A percentile compares a stretch with the other conserved stretches of the same genome.
Conservation (phyloP, 495 filamentous ascomycete genomes). For the Podospora fimiseda region DNA sequence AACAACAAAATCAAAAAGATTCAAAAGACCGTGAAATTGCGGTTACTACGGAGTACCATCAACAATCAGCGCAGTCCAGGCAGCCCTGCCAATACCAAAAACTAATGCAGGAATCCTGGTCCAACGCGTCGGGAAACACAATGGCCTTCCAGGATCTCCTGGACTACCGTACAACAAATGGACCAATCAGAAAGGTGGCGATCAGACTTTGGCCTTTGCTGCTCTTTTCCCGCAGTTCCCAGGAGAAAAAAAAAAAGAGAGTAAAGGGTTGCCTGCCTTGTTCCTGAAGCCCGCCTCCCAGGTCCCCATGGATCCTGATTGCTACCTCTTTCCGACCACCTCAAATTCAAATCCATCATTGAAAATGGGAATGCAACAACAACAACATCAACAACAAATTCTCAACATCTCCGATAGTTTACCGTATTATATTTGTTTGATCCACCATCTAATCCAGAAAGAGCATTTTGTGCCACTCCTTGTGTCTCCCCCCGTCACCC, state of each 20-base stretch:
- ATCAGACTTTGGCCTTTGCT: constrained; percentile 39
- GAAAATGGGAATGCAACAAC: too few species aligned
- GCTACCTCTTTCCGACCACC: too few species aligned
- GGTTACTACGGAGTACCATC: background rate
- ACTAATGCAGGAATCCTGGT: constrained; percentile 3
- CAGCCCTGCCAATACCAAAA: constrained; percentile 1
- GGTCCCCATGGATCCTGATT: too few species aligned
- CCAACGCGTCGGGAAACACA: constrained; percentile 9
- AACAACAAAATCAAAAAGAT: background rate
- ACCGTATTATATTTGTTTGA: constrained; percentile 10
- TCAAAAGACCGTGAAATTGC: background rate
- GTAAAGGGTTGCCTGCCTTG: too few species aligned
- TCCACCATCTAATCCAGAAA: too few species aligned
- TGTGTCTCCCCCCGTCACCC: too few species aligned
- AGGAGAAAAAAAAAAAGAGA: too few species aligned
- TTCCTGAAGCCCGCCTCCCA: too few species aligned
- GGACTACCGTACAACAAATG: constrained; percentile 18
- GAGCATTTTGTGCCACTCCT: background rate
- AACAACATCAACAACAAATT: too few species aligned
- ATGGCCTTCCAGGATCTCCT: constrained; percentile 12
- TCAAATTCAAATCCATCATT: too few species aligned
- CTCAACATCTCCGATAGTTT: too few species aligned
- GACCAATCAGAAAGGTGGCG: constrained; percentile 28
- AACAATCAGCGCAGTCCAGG: constrained; percentile 2
- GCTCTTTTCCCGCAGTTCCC: too few species aligned